These are phyloP conservation scores for Boletus sp. DNA, from an alignment of 768 basidiomycete species.

Conservation along the genomic window DNA sequence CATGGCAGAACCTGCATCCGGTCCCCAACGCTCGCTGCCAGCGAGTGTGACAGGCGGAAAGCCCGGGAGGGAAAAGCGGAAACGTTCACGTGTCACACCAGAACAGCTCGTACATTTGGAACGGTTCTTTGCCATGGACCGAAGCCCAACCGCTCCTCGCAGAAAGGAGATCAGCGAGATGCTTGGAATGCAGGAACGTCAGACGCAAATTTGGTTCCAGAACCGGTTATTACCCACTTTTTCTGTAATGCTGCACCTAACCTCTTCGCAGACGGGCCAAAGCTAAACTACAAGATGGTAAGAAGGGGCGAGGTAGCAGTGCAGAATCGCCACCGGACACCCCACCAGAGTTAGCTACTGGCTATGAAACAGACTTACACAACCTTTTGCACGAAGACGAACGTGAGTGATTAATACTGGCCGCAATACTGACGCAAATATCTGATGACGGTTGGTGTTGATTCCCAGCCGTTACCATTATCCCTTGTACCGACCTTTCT, in stretches of 20 bases:
- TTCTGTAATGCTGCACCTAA: not conserved
- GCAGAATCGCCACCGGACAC: conserved; percentile 42
- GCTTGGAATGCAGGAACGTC: conserved; percentile 81
- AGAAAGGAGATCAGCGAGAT: conserved; percentile 70
- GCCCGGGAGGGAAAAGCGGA: conserved; percentile 56
- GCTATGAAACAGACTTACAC: conserved; percentile 58
- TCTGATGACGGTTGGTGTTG: not conserved
- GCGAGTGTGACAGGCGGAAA: conserved; percentile 24
- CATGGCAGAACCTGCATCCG: conserved; percentile 33
- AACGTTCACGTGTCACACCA: conserved; percentile 74
- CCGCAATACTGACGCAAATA: too few relatives aligned
- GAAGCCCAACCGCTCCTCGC: conserved; percentile 67
- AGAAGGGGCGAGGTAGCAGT: conserved; percentile 38
- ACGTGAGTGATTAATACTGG: conserved; percentile 45
- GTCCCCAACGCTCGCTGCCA: conserved; percentile 35
- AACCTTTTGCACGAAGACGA: conserved; percentile 71
- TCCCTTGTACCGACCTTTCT: conserved; percentile 70
- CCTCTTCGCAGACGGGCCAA: conserved; percentile 65
- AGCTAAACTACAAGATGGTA: conserved; percentile 67
- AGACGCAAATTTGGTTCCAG: conserved; percentile 90
- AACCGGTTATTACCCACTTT: conserved; percentile 47
- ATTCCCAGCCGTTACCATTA: conserved; percentile 61
- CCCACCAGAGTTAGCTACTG: conserved; percentile 49
- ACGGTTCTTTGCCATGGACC: conserved; percentile 61
- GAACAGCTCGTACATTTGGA: conserved; percentile 79